phyloP scores from a whole-genome alignment of 2,329 filamentous ascomycete species.

The Trichophyton mentagrophytes region DNA sequence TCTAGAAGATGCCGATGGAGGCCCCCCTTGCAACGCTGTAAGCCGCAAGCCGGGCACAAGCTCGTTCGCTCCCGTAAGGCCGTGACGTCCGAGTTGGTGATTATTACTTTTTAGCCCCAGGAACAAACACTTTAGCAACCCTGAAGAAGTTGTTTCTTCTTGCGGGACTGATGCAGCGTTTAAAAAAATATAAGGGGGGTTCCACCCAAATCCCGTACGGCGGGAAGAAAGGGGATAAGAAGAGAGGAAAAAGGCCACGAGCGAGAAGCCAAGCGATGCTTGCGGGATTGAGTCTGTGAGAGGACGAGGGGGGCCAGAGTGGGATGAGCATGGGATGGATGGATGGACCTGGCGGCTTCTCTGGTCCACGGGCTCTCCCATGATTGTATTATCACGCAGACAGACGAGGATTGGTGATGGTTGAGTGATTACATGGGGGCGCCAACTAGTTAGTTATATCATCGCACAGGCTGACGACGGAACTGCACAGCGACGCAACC shows the following conservation, averaged over 20 bases:
- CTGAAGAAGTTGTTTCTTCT: not conserved
- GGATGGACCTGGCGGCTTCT: not conserved
- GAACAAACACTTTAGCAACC: conserved; percentile 3
- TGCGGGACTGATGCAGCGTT: conserved; percentile 1
- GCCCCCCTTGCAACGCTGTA: not conserved
- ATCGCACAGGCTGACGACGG: not conserved
- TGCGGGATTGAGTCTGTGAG: not conserved
- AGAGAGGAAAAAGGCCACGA: not conserved
- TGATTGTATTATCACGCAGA: too few species aligned
- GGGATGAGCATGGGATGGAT: not conserved
- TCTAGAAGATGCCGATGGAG: not conserved
- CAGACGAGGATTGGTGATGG: not conserved
- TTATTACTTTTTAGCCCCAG: not conserved
- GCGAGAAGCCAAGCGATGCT: not conserved
- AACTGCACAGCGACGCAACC: not conserved
- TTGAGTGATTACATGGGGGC: not conserved
- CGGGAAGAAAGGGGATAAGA: not conserved
- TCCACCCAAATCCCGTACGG: not conserved
- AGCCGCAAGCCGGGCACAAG: not conserved
- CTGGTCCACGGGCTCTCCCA: not conserved
- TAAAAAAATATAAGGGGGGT: not conserved
- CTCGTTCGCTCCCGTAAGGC: not conserved
- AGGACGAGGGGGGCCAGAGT: not conserved
- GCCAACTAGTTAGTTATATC: not conserved
- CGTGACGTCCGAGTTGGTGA: not conserved